Conservation (phyloP, 179 eudicot genomes). For the Carnegiea gigantea region DNA sequence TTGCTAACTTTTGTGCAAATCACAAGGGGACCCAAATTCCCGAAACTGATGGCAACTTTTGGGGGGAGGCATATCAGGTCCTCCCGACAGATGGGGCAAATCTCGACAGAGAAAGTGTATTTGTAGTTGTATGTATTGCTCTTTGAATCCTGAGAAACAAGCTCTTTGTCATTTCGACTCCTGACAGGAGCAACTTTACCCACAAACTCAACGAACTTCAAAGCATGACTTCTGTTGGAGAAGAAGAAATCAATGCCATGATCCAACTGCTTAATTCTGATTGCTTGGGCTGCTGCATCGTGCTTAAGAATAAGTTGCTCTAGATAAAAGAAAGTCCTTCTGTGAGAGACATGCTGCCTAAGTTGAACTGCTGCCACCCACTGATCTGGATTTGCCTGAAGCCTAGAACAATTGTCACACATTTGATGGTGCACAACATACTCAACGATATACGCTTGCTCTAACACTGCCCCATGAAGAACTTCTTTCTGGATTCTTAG, state of each 20-base stretch:
- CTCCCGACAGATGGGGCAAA: constrained; percentile 55
- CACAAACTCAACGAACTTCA: constrained; percentile 44
- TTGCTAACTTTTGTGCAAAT: constrained; percentile 53
- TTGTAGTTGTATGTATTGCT: constrained; percentile 47
- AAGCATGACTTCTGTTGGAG: constrained; percentile 38
- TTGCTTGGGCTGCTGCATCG: constrained; percentile 36
- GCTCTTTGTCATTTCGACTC: constrained; percentile 48
- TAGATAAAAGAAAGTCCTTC: constrained; percentile 54
- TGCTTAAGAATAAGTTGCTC: constrained; percentile 58
- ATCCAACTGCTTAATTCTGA: constrained; percentile 41
- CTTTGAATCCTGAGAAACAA: constrained; percentile 51
- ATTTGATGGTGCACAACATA: constrained; percentile 48
- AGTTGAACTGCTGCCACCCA: constrained; percentile 60
- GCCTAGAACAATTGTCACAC: constrained; percentile 52
- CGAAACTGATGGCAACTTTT: constrained; percentile 39
- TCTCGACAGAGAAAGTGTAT: constrained; percentile 46
- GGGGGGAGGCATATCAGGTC: constrained; percentile 64
- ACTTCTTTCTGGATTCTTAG: constrained; percentile 53
- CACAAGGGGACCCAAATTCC: constrained; percentile 58
- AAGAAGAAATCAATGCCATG: constrained; percentile 51
- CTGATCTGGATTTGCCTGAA: constrained; percentile 51
- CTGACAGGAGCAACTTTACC: constrained; percentile 46
- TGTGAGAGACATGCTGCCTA: constrained; percentile 53
- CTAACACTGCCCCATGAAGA: constrained; percentile 43
- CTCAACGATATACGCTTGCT: constrained; percentile 45